Evolutionary conservation across 176 grass and related monocot genomes (phyloP), one percentile per base, ranked within the genome.

Genomic region (Cocos nucifera): DNA sequence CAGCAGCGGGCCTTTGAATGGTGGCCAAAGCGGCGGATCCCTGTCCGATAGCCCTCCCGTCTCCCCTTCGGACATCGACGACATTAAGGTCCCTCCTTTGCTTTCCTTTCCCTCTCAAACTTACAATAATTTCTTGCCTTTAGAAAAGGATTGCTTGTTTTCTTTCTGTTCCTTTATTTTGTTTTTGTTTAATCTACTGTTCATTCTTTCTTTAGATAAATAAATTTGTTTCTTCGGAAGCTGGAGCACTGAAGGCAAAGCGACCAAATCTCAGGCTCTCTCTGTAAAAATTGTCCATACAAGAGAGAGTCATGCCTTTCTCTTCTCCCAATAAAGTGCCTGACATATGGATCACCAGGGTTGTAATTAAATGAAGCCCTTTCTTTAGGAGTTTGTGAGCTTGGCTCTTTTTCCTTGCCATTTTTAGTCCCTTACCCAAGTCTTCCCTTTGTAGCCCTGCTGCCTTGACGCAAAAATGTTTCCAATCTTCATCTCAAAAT

Each of bases 11-110:
- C 88, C 93, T 21, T 77, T 97, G 32, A 98, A 83, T 63, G 87
- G 93, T 12, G 35, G 35, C 35, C 35, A 44, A 9, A 44, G 35
- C 23, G 89, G 80, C 22, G 71, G 84, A 73, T 98, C 88, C 3
- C 82, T 92, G 73, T 83, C 88, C 57, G 93, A 98, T 73, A 98
- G 93, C 63, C 93, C 93, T 54, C 93, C 93, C 9, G 76, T 92
- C 54, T 98, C 88, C 28, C 93, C 93, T 50, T 82, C 79, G 21
- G 84, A 98, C 15, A 70, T 98, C 66, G 82, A 89, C 57, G 88
- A 98, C 30, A 56, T 71, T 67, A 92, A 91, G 93, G 93, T 98
- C 18, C 9, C 9, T 44, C 10, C 35, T 12, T 3, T 44, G 8
- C 35, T 39, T 12, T 39, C 35, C 35, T 39, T 14, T 12, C 35